These are phyloP conservation scores for Rutstroemia sp. DNA, from an alignment of 2,329 filamentous ascomycete genomes.

Conservation along the genomic window DNA sequence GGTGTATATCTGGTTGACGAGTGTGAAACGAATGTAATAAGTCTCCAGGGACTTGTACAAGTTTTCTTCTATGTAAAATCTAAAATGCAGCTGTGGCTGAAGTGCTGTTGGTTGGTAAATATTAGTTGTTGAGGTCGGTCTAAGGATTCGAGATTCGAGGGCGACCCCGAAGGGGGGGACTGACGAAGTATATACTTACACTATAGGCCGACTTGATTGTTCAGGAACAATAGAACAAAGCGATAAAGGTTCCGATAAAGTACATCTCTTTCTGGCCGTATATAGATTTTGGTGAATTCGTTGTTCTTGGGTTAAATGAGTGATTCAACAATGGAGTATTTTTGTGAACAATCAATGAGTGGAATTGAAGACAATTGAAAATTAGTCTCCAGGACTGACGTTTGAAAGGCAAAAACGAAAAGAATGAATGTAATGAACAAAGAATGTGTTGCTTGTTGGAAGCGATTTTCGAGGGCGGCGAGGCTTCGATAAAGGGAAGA, in stretches of 20 bases:
- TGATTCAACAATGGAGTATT: slow-evolving; percentile 6
- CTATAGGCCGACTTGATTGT: background rate
- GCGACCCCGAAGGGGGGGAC: background rate
- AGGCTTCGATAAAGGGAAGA: too few species aligned
- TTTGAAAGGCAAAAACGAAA: background rate
- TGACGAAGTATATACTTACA: slow-evolving; percentile 1
- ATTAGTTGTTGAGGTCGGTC: slow-evolving; percentile 1
- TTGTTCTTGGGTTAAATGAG: background rate
- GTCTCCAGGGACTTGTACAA: background rate
- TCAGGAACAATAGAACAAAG: slow-evolving; percentile 2
- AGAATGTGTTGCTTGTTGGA: background rate
- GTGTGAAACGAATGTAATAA: background rate
- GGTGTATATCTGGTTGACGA: background rate
- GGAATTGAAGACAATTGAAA: background rate
- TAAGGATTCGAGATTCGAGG: background rate
- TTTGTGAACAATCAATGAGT: background rate
- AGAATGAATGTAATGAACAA: background rate
- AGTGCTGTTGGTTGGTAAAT: slow-evolving; percentile 4
- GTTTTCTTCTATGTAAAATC: background rate
- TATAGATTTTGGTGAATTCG: background rate
- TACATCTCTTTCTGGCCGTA: background rate
- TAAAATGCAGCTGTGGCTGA: background rate
- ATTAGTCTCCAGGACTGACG: background rate
- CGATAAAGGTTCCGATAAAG: background rate
- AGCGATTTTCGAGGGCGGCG: too few species aligned